Evolutionary conservation across 2,329 filamentous ascomycete species (phyloP), one percentile per base, ranked within the genome.

Genomic region (Fusarium musae): DNA sequence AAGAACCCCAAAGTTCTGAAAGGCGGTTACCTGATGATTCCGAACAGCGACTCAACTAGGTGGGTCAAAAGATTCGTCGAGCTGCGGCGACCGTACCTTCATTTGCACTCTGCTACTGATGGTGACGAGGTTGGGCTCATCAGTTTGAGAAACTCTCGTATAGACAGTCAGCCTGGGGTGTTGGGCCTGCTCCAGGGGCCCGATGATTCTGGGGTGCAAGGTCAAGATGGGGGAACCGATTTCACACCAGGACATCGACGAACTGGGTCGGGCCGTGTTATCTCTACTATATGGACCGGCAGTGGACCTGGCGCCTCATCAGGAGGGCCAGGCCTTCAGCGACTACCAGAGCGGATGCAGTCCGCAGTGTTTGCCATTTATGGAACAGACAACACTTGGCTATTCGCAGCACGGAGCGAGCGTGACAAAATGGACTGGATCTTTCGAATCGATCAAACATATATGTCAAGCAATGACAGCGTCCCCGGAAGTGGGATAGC

Each of bases 341-440:
- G 87, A 32, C 83, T 91, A 32, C 89, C 85, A 79, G 87, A 89
- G 78, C 82, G 90, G 82, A 84, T 88, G 81, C 88, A 90, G 77
- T 88, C 90, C 8, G 92, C 93, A 74, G 93, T 98, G 44, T 99
- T 97, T 87, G 96, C 96, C 17, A 90, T 99, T 57, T 99, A 98
- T 80, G 96, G 94, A 46, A 93, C 93, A 67, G 93, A 96, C 81
- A 98, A 98, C 82, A 97, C 95, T 37, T 99, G 95, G 89, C 87
- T 99, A 44, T 98, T 99, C 82, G 94, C 95, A 19, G 93, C 95
- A 30, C 88, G 95, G 66, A 96, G 91, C 77, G 96, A 98, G 84
- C 89, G 92, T 54, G 95, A 98, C 82, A 97, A 98, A 86, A 92
- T 95, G 76, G 96, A 98, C 81, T 99, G 96, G 96, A 97, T 99